These are phyloP conservation scores for Thamnidium elegans DNA, from an alignment of 192 early-diverging fungal species.

Conservation along the genomic window DNA sequence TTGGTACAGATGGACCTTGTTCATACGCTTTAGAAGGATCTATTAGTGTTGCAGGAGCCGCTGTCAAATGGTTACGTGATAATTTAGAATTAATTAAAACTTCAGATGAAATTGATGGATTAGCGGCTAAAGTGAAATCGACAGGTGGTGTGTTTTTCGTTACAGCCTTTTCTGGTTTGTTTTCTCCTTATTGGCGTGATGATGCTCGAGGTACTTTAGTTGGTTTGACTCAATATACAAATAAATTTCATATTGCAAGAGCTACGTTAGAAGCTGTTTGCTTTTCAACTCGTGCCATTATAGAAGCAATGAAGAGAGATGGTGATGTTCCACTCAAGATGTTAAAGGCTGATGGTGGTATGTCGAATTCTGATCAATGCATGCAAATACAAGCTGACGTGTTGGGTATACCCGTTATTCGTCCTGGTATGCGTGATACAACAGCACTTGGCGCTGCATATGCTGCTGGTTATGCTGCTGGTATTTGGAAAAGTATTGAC, in stretches of 20 bases:
- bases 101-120: constrained; percentile 69
- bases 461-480: constrained; percentile 40
- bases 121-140: constrained; percentile 63
- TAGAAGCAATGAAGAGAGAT: constrained; percentile 90
- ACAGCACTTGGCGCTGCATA: constrained; percentile 93
- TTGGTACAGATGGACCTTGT: constrained; percentile 59
- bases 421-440: constrained; percentile 89
- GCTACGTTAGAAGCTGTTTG: constrained; percentile 89
- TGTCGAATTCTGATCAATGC: constrained; percentile 83
- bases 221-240: constrained; percentile 89
- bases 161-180: constrained; percentile 91
- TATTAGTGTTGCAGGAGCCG: constrained; percentile 87
- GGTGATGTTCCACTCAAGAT: constrained; percentile 61
- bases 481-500: constrained; percentile 24
- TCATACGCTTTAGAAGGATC: constrained; percentile 94
- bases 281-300: constrained; percentile 84
- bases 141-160: constrained; percentile 95
- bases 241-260: constrained; percentile 80
- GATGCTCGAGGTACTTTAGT: constrained; percentile 87
- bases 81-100: constrained; percentile 78
- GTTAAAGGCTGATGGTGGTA: constrained; percentile 87
- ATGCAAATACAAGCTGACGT: constrained; percentile 96
- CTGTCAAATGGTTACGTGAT: constrained; percentile 89
- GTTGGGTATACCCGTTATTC: constrained; percentile 72
- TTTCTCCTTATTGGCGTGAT: constrained; percentile 94